Base-by-base conservation (phyloP, 169 alveolate genomes). In the Plasmodium vivax region DNA sequence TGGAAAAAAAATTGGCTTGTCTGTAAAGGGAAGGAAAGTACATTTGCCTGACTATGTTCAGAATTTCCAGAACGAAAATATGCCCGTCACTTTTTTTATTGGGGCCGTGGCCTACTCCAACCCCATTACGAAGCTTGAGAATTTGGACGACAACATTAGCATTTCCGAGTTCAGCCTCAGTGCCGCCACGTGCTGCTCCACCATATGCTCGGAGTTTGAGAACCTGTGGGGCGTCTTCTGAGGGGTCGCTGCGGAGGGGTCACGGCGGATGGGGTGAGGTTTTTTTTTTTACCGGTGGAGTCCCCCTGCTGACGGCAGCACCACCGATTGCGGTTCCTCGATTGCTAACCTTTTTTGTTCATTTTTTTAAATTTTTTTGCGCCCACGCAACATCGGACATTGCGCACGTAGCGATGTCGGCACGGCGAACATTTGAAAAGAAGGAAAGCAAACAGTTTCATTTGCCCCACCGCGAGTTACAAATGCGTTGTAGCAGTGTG, bases 21-120 rank as follows among this genome's bases (percentile, higher is more conserved):
- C 98, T 72, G 95, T 96, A 62, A 96, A 97, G 68, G 97, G 98
- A 0, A 91, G 84, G 54, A 82, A 93, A 27, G 97, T 96, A 74
- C 95, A 85, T 79, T 93, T 98, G 30, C 84, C 96, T 83, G 95
- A 93, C 32, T 96, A 94, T 88, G 79, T 95, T 38, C 93, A 94
- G 73, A 93, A 92, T 62, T 95, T 93, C 90, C 94, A 96, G 84
- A 83, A 82, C 84, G 94, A 47, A 38, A 54, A 93, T 62, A 75
- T 83, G 30, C 94, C 97, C 74, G 91, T 98, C n/a, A 97, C 98
- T 16, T 96, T 98, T 93, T 96, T 97, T 81, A 91, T 98, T 71
- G 99, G 99, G 51, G 98, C 99, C 5, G 97, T 97, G 47, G 97
- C 98, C 77, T 95, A 96, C 92, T 96, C 98, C 8, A 98, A 98